Percentiles rank a stretch among this genome's conserved stretches.
Conservation (phyloP, 306 rosid species). For the Trichosanthes truncata region DNA sequence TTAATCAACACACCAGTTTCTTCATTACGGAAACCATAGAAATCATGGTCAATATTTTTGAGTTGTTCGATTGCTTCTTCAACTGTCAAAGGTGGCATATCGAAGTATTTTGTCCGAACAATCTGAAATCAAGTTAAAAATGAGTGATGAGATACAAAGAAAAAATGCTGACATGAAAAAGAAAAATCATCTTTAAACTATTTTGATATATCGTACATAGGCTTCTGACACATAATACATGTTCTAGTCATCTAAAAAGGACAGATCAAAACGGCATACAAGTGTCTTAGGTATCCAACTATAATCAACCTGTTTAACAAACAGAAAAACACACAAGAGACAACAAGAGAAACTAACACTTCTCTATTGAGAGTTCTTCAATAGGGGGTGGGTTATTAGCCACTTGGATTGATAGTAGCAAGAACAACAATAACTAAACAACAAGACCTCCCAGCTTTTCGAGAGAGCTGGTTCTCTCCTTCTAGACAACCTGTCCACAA, state of each 20-base stretch:
- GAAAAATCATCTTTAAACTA: neutral
- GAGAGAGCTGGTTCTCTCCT: too few relatives aligned
- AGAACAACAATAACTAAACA: too few relatives aligned
- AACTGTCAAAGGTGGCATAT: slow-evolving; percentile 93
- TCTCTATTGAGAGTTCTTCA: too few relatives aligned
- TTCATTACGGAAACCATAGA: slow-evolving; percentile 87
- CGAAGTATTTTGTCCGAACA: slow-evolving; percentile 81
- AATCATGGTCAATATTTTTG: slow-evolving; percentile 77
- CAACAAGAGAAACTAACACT: too few relatives aligned
- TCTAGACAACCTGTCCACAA: too few relatives aligned
- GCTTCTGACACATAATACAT: neutral
- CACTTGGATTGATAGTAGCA: too few relatives aligned
- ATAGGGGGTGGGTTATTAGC: too few relatives aligned
- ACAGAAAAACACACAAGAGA: too few relatives aligned
- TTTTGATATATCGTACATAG: neutral
- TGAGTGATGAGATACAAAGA: neutral
- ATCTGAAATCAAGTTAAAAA: slow-evolving; percentile 34
- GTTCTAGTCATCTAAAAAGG: neutral
- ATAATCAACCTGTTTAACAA: too few relatives aligned
- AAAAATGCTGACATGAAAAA: neutral
- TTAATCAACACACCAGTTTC: slow-evolving; percentile 54
- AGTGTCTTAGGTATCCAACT: too few relatives aligned
- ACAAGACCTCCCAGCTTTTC: too few relatives aligned
- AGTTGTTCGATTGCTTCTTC: slow-evolving; percentile 83
- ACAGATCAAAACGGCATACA: neutral